Conservation (phyloP, 495 filamentous ascomycete species). For the Trichoderma erinaceum region DNA sequence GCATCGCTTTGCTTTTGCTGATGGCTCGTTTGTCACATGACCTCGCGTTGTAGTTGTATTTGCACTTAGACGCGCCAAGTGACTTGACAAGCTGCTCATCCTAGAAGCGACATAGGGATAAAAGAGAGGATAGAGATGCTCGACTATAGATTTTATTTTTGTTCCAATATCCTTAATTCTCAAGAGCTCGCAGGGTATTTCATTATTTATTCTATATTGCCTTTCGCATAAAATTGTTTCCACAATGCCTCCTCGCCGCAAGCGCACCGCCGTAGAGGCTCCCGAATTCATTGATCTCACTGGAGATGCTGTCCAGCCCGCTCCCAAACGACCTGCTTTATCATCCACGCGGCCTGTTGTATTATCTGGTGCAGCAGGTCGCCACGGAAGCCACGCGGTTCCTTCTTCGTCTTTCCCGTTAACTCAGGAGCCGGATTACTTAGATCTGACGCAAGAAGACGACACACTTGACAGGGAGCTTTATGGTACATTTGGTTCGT, state of each 20-base stretch:
- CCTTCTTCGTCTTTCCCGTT: background rate
- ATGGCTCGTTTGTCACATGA: background rate
- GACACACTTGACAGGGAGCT: slow-evolving; percentile 39
- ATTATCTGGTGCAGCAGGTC: background rate
- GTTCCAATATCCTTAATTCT: background rate
- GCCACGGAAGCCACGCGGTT: background rate
- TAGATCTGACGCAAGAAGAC: slow-evolving; percentile 47
- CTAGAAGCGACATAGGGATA: background rate
- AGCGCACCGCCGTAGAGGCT: background rate
- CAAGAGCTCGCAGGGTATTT: background rate
- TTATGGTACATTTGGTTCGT: slow-evolving; percentile 44
- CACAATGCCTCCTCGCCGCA: slow-evolving; percentile 11
- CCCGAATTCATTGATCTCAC: slow-evolving; percentile 13
- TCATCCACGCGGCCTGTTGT: background rate
- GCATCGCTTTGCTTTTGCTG: background rate
- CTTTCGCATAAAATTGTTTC: background rate
- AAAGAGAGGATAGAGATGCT: background rate
- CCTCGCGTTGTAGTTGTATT: slow-evolving; percentile 2
- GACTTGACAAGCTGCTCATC: background rate
- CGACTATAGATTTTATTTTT: background rate
- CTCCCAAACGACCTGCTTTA: background rate
- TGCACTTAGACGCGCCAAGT: background rate
- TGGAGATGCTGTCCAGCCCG: slow-evolving; percentile 19
- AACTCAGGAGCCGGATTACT: background rate
- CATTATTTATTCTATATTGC: background rate